phyloP scores from a whole-genome alignment of 371 early-diverging fungal genomes.

The Apophysomyces variabilis region DNA sequence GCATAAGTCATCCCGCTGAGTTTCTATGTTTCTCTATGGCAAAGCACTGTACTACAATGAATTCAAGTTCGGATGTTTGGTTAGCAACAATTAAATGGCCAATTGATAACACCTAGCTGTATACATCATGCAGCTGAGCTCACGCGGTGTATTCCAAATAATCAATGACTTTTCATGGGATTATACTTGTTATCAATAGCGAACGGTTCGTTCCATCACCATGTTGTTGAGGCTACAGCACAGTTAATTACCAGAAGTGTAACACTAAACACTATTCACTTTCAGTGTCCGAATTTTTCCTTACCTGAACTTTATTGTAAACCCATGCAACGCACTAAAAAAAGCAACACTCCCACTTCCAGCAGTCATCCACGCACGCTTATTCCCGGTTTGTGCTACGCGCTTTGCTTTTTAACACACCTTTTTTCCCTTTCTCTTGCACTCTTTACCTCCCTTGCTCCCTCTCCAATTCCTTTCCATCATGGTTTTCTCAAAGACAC shows the following conservation, averaged over 20 bases:
- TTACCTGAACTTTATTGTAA: not conserved
- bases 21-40: not conserved
- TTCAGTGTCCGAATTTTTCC: slow-evolving; percentile 10
- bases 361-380: slow-evolving; percentile 9
- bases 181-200: not conserved
- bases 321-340: slow-evolving; percentile 6
- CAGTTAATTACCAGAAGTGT: not conserved
- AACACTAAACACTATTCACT: not conserved
- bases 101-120: too few species aligned
- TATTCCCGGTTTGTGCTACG: slow-evolving; percentile 2
- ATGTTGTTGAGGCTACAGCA: not conserved
- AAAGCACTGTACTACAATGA: not conserved
- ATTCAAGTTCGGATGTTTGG: too few species aligned
- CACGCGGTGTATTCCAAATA: too few species aligned
- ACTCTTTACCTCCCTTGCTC: slow-evolving; percentile 8
- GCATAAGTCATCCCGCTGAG: not conserved
- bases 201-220: not conserved
- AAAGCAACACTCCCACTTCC: slow-evolving; percentile 6
- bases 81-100: too few species aligned
- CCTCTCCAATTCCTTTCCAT: slow-evolving; percentile 8
- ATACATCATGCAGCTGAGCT: too few species aligned
- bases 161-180: not conserved
- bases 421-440: not conserved
- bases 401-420: slow-evolving; percentile 11
- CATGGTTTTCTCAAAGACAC: slow-evolving; percentile 4